Conservation (phyloP, 805 yeast species). For the Wickerhamiella cacticola region DNA sequence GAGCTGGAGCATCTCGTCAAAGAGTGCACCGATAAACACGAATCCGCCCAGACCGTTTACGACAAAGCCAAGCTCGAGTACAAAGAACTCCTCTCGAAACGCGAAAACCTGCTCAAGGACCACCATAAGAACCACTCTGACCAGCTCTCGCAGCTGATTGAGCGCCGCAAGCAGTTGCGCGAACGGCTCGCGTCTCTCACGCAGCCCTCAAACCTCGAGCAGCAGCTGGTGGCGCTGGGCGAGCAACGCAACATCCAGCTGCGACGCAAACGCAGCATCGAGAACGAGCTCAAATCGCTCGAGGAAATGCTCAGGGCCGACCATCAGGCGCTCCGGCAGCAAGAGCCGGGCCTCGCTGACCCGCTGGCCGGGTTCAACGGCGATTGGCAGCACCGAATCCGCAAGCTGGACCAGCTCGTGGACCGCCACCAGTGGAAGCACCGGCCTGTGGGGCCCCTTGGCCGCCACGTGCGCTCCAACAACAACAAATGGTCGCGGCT, state of each 20-base stretch:
- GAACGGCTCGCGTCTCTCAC: neutral
- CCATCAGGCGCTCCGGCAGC: neutral
- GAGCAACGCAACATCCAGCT: no score
- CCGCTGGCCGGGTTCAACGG: constrained; percentile 5
- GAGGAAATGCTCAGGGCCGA: neutral
- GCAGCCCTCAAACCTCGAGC: no score
- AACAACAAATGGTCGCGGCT: constrained; percentile 46
- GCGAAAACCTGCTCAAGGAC: neutral
- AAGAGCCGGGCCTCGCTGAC: neutral
- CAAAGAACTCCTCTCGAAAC: neutral
- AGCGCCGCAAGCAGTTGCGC: neutral
- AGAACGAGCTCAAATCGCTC: neutral
- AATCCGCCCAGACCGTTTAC: neutral
- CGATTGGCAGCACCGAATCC: neutral
- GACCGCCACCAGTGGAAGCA: constrained; percentile 21
- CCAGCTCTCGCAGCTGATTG: neutral
- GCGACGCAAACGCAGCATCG: neutral
- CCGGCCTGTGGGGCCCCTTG: constrained; percentile 73
- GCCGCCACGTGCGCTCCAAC: constrained; percentile 34
- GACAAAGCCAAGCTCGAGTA: neutral
- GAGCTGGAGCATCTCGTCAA: constrained; percentile 11
- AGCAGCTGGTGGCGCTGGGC: no score
- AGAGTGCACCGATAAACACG: neutral
- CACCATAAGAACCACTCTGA: neutral
- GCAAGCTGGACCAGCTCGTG: constrained; percentile 2